A percentile compares a stretch with the other conserved stretches of the same genome.
Conservation (phyloP, 345 rosid species). For the Cardiospermum halicacabum region DNA sequence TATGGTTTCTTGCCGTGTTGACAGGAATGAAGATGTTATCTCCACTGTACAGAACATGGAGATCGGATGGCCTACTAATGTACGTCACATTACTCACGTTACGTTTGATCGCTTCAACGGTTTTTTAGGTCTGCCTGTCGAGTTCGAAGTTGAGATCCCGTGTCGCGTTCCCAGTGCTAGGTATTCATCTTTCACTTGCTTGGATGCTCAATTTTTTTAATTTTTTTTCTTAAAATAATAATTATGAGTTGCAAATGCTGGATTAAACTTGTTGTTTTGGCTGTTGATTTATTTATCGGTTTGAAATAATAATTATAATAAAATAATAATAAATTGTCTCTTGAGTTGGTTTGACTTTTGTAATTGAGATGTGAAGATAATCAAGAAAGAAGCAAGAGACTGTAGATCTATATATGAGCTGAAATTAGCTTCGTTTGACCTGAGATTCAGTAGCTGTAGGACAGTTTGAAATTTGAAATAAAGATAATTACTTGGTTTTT, state of each 20-base stretch:
- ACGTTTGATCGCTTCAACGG: conserved; percentile 95
- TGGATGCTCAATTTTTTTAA: background rate
- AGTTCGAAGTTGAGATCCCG: conserved; percentile 93
- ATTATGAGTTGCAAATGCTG: background rate
- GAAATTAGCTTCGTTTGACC: conserved; percentile 3
- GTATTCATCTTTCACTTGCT: conserved; percentile 27
- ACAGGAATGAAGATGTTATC: conserved; percentile 48
- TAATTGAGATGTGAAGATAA: background rate
- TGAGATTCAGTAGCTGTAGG: conserved; percentile 7
- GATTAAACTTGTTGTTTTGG: too few relatives aligned
- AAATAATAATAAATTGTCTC: background rate
- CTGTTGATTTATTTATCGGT: too few relatives aligned
- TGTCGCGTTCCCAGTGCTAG: conserved; percentile 95
- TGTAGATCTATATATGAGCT: conserved; percentile 7
- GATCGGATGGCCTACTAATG: conserved; percentile 93
- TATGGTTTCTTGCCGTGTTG: conserved; percentile 75
- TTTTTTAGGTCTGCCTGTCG: conserved; percentile 86
- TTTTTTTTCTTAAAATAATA: conserved; percentile 1
- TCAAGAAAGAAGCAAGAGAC: background rate
- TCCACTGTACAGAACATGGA: conserved; percentile 69
- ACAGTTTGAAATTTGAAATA: background rate
- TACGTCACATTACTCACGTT: conserved; percentile 80
- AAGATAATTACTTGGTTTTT: background rate
- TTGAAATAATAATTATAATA: too few relatives aligned
- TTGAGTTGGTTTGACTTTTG: background rate